A percentile compares a stretch with the other conserved stretches of the same genome.
phyloP scores from a whole-genome alignment of 2,329 filamentous ascomycete genomes.

The Penicillium sp. region DNA sequence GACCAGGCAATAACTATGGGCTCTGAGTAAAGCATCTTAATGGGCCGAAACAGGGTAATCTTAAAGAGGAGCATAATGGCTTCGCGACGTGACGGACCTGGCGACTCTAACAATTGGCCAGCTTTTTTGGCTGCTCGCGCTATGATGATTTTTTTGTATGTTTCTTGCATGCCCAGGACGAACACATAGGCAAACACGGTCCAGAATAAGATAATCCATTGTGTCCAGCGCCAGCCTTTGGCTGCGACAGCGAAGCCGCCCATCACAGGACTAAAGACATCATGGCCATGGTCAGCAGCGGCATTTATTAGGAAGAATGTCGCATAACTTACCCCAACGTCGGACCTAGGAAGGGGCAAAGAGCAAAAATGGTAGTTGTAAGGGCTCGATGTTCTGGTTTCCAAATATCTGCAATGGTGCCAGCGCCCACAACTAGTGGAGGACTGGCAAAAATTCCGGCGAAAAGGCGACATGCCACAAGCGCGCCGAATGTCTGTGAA shows the following conservation, averaged over 20 bases:
- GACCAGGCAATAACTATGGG: conserved; percentile 20
- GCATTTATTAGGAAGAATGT: no score
- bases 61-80: not conserved
- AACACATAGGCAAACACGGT: conserved; percentile 58
- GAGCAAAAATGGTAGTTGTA: conserved; percentile 52
- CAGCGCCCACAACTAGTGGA: conserved; percentile 63
- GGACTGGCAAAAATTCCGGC: conserved; percentile 61
- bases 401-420: conserved; percentile 64
- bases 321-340: conserved; percentile 23
- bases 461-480: conserved; percentile 60
- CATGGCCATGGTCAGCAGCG: no score
- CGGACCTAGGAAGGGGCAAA: conserved; percentile 30
- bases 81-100: not conserved
- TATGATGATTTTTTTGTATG: conserved; percentile 67
- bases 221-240: conserved; percentile 51
- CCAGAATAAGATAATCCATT: conserved; percentile 64
- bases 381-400: conserved; percentile 49
- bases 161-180: conserved; percentile 58
- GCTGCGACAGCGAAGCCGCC: conserved; percentile 29
- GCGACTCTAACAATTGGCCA: not conserved
- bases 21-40: conserved; percentile 24
- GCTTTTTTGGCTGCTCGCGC: conserved; percentile 51
- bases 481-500: conserved; percentile 49
- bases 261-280: conserved; percentile 14
- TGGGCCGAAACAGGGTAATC: conserved; percentile 12